Evolutionary conservation across 306 rosid genomes (phyloP).

Genomic region (Urtica urens): DNA sequence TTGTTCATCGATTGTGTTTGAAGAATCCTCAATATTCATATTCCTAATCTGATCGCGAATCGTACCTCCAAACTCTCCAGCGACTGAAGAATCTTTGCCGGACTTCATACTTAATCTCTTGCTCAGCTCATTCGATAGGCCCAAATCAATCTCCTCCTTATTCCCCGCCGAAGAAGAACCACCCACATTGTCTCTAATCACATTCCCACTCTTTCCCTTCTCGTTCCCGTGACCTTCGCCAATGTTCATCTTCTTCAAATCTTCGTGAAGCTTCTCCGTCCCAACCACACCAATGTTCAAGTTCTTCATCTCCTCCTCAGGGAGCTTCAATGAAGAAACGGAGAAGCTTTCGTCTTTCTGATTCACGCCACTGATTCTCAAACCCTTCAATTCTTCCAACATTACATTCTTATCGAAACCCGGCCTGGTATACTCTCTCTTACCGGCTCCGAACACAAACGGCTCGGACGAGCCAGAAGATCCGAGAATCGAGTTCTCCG

Average conservation of each 20-base stretch:
- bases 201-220: not conserved
- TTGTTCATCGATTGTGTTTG: conserved; percentile 11
- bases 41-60: conserved; percentile 42
- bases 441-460: conserved; percentile 24
- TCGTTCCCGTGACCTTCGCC: not conserved
- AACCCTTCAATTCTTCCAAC: conserved; percentile 33
- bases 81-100: conserved; percentile 25
- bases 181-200: conserved; percentile 22
- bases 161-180: conserved; percentile 17
- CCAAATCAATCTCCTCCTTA: conserved; percentile 20
- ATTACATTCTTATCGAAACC: conserved; percentile 18
- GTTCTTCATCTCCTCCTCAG: not conserved
- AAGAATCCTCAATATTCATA: conserved; percentile 35
- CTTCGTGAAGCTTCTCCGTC: conserved; percentile 7
- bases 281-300: conserved; percentile 7
- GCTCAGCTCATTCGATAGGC: conserved; percentile 46
- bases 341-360: conserved; percentile 9
- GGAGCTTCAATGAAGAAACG: not conserved
- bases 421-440: conserved; percentile 7
- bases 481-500: conserved; percentile 15
- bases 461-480: conserved; percentile 12
- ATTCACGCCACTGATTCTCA: conserved; percentile 38
- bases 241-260: conserved; percentile 5
- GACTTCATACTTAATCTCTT: conserved; percentile 35
- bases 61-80: conserved; percentile 18